Evolutionary conservation across 2,329 filamentous ascomycete species (phyloP), one percentile per base, ranked within the genome.

Genomic region (Sclerotinia minor): DNA sequence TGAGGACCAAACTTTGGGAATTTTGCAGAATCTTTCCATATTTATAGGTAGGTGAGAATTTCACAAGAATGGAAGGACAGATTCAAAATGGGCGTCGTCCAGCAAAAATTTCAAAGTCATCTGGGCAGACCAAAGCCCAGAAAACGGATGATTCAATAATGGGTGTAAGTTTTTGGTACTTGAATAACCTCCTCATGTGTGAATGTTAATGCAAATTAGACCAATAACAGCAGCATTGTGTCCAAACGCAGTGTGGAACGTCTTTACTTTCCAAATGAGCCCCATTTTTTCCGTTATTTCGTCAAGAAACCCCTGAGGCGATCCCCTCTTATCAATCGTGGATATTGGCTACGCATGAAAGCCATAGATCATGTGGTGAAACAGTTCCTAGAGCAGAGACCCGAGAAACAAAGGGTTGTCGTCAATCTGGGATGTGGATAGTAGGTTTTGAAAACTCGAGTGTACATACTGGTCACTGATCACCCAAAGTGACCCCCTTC

Each of bases 181-280:
- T 53, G 64, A 38, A 59, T 49, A 26, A 29, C 44, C 41, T 29
- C 9, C 8, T 63, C 45, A 21, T 24, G 15, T 52, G 29, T 61
- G 21, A 3, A 58, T 50, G 26, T 59, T 65, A 47, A 65, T 65
- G 21, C 41, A 45, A 49, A 63, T 74, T 38, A 91, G 86, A 97
- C 93, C 68, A 97, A 97, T 77, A 94, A 89, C 77, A 94, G 91
- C 79, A 96, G 92, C 75, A 97, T 97, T 73, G 89, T 94, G 21
- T 97, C 93, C 19, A 97, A 97, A 78, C 84, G 93, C 72, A 95
- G 92, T 74, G 94, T 97, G n/a, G 93, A 97, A 76, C 89, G 89
- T 73, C 82, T 96, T 19, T 97, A 97, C 78, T 89, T 91, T 76
- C 84, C 89, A 21, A 75, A 87, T 70, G 88, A 96, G 75, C 86